These are phyloP conservation scores for Entonaema liquescens DNA, from an alignment of 495 filamentous ascomycete species.

Conservation along the genomic window DNA sequence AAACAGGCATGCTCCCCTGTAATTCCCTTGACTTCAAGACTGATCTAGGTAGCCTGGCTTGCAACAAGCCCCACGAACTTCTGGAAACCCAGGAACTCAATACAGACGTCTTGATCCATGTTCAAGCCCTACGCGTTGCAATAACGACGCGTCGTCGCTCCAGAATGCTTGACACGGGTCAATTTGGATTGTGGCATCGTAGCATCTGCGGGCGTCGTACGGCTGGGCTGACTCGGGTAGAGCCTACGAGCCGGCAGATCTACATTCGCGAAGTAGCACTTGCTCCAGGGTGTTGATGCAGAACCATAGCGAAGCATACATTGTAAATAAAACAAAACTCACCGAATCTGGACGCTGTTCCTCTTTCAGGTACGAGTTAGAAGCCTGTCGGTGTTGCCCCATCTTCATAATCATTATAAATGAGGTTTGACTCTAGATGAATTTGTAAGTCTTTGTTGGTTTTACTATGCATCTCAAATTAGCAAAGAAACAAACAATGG, in stretches of 20 bases:
- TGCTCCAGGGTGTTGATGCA: slow-evolving; percentile 22
- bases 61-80: slow-evolving; percentile 39
- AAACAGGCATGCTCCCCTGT: slow-evolving; percentile 46
- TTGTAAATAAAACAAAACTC: slow-evolving; percentile 33
- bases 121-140: slow-evolving; percentile 26
- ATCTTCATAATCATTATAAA: slow-evolving; percentile 46
- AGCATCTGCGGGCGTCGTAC: slow-evolving; percentile 16
- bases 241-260: slow-evolving; percentile 34
- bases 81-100: slow-evolving; percentile 32
- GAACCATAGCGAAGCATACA: neutral
- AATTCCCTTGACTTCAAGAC: slow-evolving; percentile 45
- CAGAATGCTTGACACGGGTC: slow-evolving; percentile 6
- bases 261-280: slow-evolving; percentile 38
- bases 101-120: slow-evolving; percentile 25
- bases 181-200: slow-evolving; percentile 2
- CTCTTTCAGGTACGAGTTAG: slow-evolving; percentile 44
- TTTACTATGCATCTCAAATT: slow-evolving; percentile 26
- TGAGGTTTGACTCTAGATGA: slow-evolving; percentile 3
- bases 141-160: slow-evolving; percentile 10
- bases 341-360: slow-evolving; percentile 42
- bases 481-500: slow-evolving; percentile 32
- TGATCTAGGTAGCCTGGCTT: slow-evolving; percentile 41
- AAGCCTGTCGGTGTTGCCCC: slow-evolving; percentile 45
- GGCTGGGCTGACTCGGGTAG: slow-evolving; percentile 26
- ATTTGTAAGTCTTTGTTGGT: slow-evolving; percentile 18